A percentile compares a stretch with the other conserved stretches of the same genome.
Evolutionary conservation across 2,329 filamentous ascomycete genomes (phyloP).

Genomic region (Pseudogymnoascus sp.): DNA sequence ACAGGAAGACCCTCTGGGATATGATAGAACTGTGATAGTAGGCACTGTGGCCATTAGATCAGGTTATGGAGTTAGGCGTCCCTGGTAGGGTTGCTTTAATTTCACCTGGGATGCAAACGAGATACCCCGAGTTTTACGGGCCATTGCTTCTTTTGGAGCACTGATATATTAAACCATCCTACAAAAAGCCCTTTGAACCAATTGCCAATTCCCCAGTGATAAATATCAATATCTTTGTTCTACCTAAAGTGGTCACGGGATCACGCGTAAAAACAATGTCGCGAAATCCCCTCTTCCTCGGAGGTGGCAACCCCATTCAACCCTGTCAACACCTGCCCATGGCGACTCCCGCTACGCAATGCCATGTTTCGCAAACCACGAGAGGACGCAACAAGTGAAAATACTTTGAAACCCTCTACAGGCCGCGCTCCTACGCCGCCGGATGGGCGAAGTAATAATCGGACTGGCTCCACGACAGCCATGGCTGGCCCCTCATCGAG

Average conservation of each 20-base stretch:
- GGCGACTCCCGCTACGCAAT: background rate
- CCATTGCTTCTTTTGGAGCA: background rate
- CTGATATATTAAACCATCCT: slow-evolving; percentile 8
- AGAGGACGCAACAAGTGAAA: slow-evolving; percentile 35
- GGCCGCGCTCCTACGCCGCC: slow-evolving; percentile 48
- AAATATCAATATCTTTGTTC: background rate
- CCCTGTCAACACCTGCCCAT: slow-evolving; percentile 3
- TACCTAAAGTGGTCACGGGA: slow-evolving; percentile 9
- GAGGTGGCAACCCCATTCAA: background rate
- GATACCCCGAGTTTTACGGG: slow-evolving; percentile 5
- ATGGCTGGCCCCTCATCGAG: slow-evolving; percentile 21
- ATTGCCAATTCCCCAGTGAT: background rate
- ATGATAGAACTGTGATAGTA: slow-evolving; percentile 5
- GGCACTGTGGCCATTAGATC: background rate
- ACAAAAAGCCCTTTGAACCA: background rate
- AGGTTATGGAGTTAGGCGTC: slow-evolving; percentile 10
- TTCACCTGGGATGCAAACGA: slow-evolving; percentile 9
- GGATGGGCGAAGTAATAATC: slow-evolving; percentile 1
- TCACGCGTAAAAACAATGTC: slow-evolving; percentile 7
- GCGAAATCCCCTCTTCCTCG: slow-evolving; percentile 2
- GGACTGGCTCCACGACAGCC: slow-evolving; percentile 9
- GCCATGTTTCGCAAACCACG: slow-evolving; percentile 49
- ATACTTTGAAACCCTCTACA: slow-evolving; percentile 36
- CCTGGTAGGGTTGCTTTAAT: slow-evolving; percentile 2
- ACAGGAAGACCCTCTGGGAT: background rate